A percentile compares a stretch with the other conserved stretches of the same genome.
These are phyloP conservation scores for Crithidia fasciculata DNA, from an alignment of 208 protist genomes.

Conservation along the genomic window DNA sequence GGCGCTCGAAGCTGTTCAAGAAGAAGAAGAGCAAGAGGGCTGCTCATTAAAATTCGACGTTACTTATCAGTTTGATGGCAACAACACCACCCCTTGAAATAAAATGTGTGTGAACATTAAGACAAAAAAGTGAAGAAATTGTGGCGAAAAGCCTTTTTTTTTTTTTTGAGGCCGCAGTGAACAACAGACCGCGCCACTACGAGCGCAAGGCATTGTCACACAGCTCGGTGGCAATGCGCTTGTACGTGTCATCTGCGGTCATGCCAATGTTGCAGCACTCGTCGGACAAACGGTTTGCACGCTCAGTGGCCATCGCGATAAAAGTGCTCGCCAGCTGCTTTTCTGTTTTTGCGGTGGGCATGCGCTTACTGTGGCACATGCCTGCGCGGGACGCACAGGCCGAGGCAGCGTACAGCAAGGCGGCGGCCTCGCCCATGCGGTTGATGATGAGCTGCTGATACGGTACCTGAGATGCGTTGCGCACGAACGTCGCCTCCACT, in stretches of 20 bases:
- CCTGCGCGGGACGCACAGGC: conserved; percentile 82
- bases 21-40: too few relatives aligned
- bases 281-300: conserved; percentile 49
- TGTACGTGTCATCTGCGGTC: conserved; percentile 86
- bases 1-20: too few relatives aligned
- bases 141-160: background rate
- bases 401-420: conserved; percentile 78
- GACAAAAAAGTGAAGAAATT: conserved; percentile 15
- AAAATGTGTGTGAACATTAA: conserved; percentile 8
- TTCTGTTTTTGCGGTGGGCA: conserved; percentile 70
- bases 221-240: conserved; percentile 80
- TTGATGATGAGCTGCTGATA: conserved; percentile 85
- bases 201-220: conserved; percentile 72
- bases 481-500: conserved; percentile 82
- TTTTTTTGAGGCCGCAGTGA: background rate
- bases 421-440: conserved; percentile 78
- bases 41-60: too few relatives aligned
- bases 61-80: too few relatives aligned
- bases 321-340: conserved; percentile 74
- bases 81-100: too few relatives aligned
- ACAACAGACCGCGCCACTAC: background rate
- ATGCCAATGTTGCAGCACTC: conserved; percentile 80
- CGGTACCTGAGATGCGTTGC: conserved; percentile 65
- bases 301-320: conserved; percentile 60
- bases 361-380: conserved; percentile 71